phyloP scores from a whole-genome alignment of 1,139 yeast species.

The Geotrichum phurueaensis region DNA sequence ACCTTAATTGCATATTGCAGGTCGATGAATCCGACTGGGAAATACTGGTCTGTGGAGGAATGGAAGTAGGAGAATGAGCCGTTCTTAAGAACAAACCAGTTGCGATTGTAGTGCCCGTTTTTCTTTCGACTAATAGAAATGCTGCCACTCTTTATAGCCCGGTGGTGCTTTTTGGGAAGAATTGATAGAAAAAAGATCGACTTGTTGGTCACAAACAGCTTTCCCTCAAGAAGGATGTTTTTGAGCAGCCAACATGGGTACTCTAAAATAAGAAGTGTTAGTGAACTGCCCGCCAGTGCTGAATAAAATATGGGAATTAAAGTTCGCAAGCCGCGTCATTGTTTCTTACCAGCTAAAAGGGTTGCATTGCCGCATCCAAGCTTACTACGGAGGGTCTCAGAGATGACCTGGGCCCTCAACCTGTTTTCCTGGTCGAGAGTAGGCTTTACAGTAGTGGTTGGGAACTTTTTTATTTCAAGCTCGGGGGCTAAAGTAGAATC shows the following conservation, averaged over 20 bases:
- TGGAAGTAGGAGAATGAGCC: constrained; percentile 64
- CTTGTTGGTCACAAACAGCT: constrained; percentile 60
- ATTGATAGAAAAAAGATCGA: constrained; percentile 72
- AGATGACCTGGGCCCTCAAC: constrained; percentile 13
- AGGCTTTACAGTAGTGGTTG: background rate
- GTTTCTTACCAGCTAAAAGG: constrained; percentile 26
- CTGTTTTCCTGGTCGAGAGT: background rate
- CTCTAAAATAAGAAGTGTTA: constrained; percentile 26
- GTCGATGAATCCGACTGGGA: constrained; percentile 73
- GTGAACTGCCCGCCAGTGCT: background rate
- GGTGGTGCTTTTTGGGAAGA: constrained; percentile 49
- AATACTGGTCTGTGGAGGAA: constrained; percentile 70
- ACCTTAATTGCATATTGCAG: constrained; percentile 57
- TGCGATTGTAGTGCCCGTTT: constrained; percentile 37
- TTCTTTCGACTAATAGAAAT: constrained; percentile 36
- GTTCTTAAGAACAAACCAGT: constrained; percentile 74
- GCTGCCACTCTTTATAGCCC: constrained; percentile 43
- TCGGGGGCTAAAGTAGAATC: background rate
- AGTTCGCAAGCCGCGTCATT: background rate
- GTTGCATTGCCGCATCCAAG: constrained; percentile 27
- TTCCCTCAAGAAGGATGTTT: constrained; percentile 83
- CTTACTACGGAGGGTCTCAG: constrained; percentile 27
- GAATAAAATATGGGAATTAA: background rate
- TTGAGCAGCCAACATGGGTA: constrained; percentile 74
- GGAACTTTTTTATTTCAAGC: background rate